phyloP scores from a whole-genome alignment of 257 asterid species.

The Solanum sitiens region DNA sequence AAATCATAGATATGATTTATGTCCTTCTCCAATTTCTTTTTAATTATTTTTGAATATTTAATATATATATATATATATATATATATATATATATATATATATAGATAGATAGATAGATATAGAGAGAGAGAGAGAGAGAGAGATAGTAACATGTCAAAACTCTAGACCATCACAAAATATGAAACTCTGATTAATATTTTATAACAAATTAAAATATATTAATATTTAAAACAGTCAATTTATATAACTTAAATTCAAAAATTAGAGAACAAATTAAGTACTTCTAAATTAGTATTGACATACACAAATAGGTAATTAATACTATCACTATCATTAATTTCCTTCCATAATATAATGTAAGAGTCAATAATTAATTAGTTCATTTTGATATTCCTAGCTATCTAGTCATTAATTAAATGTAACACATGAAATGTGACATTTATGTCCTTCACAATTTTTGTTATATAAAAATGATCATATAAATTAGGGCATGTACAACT shows the following conservation, averaged over 20 bases:
- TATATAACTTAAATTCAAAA: not conserved
- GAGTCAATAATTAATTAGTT: not conserved
- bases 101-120: too few species aligned
- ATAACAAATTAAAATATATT: not conserved
- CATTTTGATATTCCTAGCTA: not conserved
- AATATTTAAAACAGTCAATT: not conserved
- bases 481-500: conserved; percentile 34
- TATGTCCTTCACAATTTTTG: not conserved
- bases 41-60: not conserved
- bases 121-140: too few species aligned
- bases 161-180: not conserved
- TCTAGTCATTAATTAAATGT: not conserved
- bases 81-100: too few species aligned
- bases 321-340: not conserved
- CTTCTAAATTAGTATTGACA: not conserved
- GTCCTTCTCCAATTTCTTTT: too few species aligned
- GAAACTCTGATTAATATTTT: not conserved
- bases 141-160: too few species aligned
- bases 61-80: too few species aligned
- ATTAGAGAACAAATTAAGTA: not conserved
- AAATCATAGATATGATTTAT: not conserved
- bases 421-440: not conserved
- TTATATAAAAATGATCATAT: not conserved
- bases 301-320: not conserved
- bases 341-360: not conserved